Evolutionary conservation across 768 basidiomycete genomes (phyloP).

Genomic region (Chalciporus piperatus): DNA sequence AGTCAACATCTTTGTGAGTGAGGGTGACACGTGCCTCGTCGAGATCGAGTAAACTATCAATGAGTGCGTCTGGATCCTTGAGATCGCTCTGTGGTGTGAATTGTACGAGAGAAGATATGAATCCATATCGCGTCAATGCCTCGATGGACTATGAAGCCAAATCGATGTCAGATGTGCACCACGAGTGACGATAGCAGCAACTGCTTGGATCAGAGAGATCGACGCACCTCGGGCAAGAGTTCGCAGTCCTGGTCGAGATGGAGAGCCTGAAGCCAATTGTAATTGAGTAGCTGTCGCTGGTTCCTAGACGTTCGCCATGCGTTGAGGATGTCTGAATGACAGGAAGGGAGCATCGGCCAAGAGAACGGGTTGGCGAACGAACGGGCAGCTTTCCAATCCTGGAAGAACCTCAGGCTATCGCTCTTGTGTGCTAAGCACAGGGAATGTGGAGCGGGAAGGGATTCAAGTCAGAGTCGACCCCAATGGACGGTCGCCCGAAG

Average conservation of each 20-base stretch:
- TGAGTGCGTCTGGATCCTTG: constrained; percentile 22
- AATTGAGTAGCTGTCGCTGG: constrained; percentile 30
- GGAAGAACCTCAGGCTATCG: constrained; percentile 28
- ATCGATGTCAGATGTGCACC: not conserved
- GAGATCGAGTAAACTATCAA: constrained; percentile 20
- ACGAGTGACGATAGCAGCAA: not conserved
- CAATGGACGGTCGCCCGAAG: not conserved
- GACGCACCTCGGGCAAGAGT: constrained; percentile 19
- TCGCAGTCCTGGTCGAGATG: constrained; percentile 28
- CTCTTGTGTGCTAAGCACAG: constrained; percentile 14
- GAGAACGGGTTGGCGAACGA: constrained; percentile 33
- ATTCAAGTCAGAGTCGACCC: not conserved
- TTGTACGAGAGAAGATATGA: constrained; percentile 20
- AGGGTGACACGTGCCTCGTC: constrained; percentile 20
- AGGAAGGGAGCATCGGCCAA: constrained; percentile 31
- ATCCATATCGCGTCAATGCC: constrained; percentile 26
- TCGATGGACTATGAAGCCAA: constrained; percentile 23
- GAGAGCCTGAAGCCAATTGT: constrained; percentile 29
- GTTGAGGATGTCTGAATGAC: constrained; percentile 26
- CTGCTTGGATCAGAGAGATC: not conserved
- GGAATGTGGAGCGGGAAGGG: not conserved
- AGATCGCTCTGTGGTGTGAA: constrained; percentile 24
- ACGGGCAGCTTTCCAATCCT: constrained; percentile 30
- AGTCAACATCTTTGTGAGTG: not conserved
- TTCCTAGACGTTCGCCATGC: constrained; percentile 22